Conservation (phyloP, 1,284 basidiomycete species). For the Puccinia polysora region DNA sequence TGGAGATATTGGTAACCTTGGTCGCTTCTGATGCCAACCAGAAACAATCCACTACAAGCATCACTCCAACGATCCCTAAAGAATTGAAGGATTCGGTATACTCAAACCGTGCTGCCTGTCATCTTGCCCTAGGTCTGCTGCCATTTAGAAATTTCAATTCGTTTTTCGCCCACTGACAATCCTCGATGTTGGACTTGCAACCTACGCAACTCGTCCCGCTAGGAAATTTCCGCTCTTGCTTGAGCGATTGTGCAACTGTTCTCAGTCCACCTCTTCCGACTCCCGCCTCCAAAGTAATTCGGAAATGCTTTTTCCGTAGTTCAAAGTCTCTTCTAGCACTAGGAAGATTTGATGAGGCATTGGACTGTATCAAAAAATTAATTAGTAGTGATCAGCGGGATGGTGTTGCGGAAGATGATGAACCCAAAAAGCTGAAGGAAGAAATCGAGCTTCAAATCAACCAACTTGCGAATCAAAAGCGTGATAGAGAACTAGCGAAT, state of each 20-base stretch:
- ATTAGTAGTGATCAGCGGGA: constrained; percentile 7
- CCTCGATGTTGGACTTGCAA: background rate
- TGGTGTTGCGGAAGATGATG: constrained; percentile 5
- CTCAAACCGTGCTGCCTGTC: constrained; percentile 41
- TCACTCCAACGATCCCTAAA: background rate
- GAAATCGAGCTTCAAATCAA: constrained; percentile 13
- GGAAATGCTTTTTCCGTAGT: constrained; percentile 35
- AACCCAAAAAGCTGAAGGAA: constrained; percentile 15
- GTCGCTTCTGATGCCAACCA: background rate
- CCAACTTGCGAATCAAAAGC: background rate
- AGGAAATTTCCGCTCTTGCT: constrained; percentile 35
- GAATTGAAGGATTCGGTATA: background rate
- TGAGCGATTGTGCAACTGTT: constrained; percentile 22
- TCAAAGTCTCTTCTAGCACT: constrained; percentile 15
- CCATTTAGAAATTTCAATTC: background rate
- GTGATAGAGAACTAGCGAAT: background rate
- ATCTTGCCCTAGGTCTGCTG: constrained; percentile 37
- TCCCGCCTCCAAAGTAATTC: constrained; percentile 8
- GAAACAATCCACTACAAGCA: background rate
- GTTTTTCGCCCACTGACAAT: background rate
- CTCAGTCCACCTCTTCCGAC: constrained; percentile 10
- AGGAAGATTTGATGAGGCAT: constrained; percentile 15
- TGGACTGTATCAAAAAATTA: constrained; percentile 18
- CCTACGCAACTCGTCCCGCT: background rate
- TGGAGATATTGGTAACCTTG: constrained; percentile 9